phyloP scores from a whole-genome alignment of 2,329 filamentous ascomycete species.

The Cyphellophora attinorum region DNA sequence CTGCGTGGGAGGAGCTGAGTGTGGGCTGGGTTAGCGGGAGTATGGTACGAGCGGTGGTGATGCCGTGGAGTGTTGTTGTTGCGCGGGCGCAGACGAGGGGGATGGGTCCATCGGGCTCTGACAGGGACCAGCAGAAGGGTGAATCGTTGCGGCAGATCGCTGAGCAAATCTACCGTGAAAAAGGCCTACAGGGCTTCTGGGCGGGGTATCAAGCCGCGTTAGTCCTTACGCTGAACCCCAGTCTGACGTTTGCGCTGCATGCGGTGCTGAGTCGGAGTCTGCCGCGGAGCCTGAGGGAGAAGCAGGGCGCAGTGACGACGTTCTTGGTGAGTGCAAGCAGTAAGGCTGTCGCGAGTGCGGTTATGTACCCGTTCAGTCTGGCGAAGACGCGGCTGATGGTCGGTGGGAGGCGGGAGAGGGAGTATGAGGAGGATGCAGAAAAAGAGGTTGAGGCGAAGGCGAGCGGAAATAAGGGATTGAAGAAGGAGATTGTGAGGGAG shows the following conservation, averaged over 20 bases:
- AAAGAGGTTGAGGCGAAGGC: conserved; percentile 18
- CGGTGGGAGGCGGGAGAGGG: conserved; percentile 16
- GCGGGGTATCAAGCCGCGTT: conserved; percentile 75
- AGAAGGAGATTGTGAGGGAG: conserved; percentile 24
- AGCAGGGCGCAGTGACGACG: conserved; percentile 27
- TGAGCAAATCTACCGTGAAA: conserved; percentile 54
- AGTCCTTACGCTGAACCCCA: conserved; percentile 74
- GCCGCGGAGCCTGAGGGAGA: conserved; percentile 39
- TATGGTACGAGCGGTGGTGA: conserved; percentile 65
- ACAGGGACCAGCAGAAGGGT: conserved; percentile 10
- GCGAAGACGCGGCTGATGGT: conserved; percentile 74
- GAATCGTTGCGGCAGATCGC: conserved; percentile 46
- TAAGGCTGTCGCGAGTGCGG: conserved; percentile 64
- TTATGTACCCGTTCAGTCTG: conserved; percentile 79
- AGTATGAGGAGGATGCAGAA: conserved; percentile 22
- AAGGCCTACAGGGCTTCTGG: conserved; percentile 71
- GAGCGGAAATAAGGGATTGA: conserved; percentile 22
- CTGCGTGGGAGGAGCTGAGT: conserved; percentile 61
- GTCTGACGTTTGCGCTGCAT: conserved; percentile 76
- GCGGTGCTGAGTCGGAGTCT: conserved; percentile 59
- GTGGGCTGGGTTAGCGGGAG: conserved; percentile 67
- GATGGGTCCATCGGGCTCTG: conserved; percentile 21
- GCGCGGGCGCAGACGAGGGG: conserved; percentile 64
- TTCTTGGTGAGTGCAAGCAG: conserved; percentile 65
- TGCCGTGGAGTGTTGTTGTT: conserved; percentile 72